These are phyloP conservation scores for Hypocrella siamensis DNA, from an alignment of 2,329 filamentous ascomycete species.

Conservation along the genomic window DNA sequence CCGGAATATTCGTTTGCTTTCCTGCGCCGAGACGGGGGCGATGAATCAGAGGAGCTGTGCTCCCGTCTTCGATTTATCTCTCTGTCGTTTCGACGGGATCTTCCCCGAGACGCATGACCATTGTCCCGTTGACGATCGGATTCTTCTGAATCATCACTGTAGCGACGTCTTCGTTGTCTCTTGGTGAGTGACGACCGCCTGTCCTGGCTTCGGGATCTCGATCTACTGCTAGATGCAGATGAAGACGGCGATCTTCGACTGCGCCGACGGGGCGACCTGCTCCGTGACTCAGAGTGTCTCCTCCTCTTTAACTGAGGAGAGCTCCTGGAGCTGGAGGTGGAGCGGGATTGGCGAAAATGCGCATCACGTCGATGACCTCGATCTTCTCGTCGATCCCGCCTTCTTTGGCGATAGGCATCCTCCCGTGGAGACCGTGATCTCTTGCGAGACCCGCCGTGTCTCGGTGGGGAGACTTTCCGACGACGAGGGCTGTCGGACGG, in stretches of 20 bases:
- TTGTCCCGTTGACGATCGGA: slow-evolving; percentile 2
- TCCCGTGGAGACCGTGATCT: slow-evolving; percentile 21
- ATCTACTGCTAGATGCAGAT: slow-evolving; percentile 23
- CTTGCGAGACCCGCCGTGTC: slow-evolving; percentile 18
- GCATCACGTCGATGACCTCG: slow-evolving; percentile 9
- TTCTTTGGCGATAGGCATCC: slow-evolving; percentile 12
- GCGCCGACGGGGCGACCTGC: slow-evolving; percentile 27
- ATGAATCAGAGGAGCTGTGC: slow-evolving; percentile 36
- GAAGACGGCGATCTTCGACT: slow-evolving; percentile 18
- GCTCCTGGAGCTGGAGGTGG: slow-evolving; percentile 18
- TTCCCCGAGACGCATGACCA: slow-evolving; percentile 1
- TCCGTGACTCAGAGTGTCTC: slow-evolving; percentile 31
- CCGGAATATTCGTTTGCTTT: slow-evolving; percentile 40
- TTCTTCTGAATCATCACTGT: slow-evolving; percentile 1
- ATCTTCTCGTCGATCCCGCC: slow-evolving; percentile 8
- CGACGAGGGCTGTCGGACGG: slow-evolving; percentile 17
- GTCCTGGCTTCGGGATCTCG: slow-evolving; percentile 16
- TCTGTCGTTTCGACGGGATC: slow-evolving; percentile 1
- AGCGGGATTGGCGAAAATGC: slow-evolving; percentile 14
- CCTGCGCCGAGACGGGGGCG: slow-evolving; percentile 30
- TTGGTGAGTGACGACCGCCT: slow-evolving; percentile 4
- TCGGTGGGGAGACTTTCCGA: slow-evolving; percentile 17
- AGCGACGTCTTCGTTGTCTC: slow-evolving; percentile 2
- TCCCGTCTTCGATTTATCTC: slow-evolving; percentile 24
- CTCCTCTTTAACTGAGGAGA: slow-evolving; percentile 34